Conservation (phyloP, 495 filamentous ascomycete genomes). For the Aspergillus nanangensis region DNA sequence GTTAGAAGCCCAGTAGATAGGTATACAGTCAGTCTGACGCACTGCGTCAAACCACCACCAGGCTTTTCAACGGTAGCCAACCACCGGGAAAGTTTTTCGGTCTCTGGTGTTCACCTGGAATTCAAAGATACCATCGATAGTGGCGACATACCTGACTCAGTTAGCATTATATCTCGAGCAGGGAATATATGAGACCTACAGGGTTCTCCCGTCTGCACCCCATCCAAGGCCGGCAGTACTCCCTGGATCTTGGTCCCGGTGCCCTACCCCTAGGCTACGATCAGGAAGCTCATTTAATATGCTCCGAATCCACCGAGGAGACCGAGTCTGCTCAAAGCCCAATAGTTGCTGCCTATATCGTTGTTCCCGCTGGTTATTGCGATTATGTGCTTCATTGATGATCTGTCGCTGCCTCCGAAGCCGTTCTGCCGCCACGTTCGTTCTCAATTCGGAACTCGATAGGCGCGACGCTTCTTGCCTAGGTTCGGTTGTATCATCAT, state of each 20-base stretch:
- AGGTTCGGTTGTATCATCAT: slow-evolving; percentile 20
- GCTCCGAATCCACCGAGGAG: slow-evolving; percentile 39
- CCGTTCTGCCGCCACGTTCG: slow-evolving; percentile 39
- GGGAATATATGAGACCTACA: slow-evolving; percentile 51
- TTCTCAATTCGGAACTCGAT: slow-evolving; percentile 30
- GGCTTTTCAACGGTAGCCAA: slow-evolving; percentile 48
- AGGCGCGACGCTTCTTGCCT: slow-evolving; percentile 27
- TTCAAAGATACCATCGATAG: slow-evolving; percentile 70
- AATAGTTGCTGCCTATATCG: slow-evolving; percentile 30
- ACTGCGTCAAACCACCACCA: not conserved
- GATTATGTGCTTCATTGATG: slow-evolving; percentile 33
- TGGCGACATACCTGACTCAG: slow-evolving; percentile 60
- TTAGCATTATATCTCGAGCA: slow-evolving; percentile 4
- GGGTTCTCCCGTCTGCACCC: slow-evolving; percentile 61
- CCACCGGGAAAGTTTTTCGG: slow-evolving; percentile 60
- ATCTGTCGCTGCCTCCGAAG: slow-evolving; percentile 38
- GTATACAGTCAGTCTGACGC: not conserved
- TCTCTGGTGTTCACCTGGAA: slow-evolving; percentile 62
- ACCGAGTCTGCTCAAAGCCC: slow-evolving; percentile 33
- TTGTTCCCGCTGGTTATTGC: slow-evolving; percentile 27
- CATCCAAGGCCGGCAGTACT: slow-evolving; percentile 65
- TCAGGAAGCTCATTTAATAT: slow-evolving; percentile 40
- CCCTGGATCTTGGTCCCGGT: slow-evolving; percentile 35
- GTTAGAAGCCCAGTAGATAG: too few relatives aligned
- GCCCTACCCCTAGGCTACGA: slow-evolving; percentile 24